Evolutionary conservation across 805 yeast genomes (phyloP).

Genomic region (Yarrowia hollandica): DNA sequence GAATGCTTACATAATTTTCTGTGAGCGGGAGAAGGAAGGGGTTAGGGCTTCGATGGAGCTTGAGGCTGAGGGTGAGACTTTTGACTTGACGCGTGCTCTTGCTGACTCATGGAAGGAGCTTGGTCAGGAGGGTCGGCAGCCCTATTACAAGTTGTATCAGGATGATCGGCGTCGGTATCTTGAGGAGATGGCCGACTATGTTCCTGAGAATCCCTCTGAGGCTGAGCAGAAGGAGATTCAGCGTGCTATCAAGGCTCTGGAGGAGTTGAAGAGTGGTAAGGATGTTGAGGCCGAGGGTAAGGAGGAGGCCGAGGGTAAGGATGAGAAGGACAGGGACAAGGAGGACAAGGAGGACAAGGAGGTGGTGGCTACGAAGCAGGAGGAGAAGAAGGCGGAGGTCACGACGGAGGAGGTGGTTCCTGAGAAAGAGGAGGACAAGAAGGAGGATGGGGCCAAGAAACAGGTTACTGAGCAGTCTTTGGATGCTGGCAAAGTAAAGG

Average conservation of each 20-base stretch:
- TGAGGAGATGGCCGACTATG: slow-evolving; percentile 64
- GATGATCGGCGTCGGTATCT: slow-evolving; percentile 76
- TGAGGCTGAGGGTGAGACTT: slow-evolving; percentile 45
- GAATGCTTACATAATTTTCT: slow-evolving; percentile 82
- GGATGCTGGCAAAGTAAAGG: too few relatives aligned
- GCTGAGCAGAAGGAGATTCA: slow-evolving; percentile 35
- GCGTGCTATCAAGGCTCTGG: slow-evolving; percentile 35
- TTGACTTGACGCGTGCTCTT: slow-evolving; percentile 73
- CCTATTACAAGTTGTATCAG: slow-evolving; percentile 72
- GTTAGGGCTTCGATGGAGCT: slow-evolving; percentile 61
- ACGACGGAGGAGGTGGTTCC: too few relatives aligned
- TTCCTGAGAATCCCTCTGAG: slow-evolving; percentile 36
- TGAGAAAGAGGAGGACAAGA: too few relatives aligned
- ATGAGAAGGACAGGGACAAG: neutral
- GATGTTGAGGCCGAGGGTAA: neutral
- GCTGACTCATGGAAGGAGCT: slow-evolving; percentile 84
- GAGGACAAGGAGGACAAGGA: neutral
- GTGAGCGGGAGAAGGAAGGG: slow-evolving; percentile 80
- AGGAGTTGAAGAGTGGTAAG: slow-evolving; percentile 32
- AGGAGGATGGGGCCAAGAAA: too few relatives aligned
- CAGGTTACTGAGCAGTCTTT: too few relatives aligned
- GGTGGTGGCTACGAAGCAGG: too few relatives aligned
- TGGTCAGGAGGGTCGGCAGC: slow-evolving; percentile 64
- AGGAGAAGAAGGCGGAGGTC: too few relatives aligned
- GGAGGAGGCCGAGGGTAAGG: neutral